Percentiles rank a stretch among this genome's conserved stretches.
Evolutionary conservation across 192 early-diverging fungal genomes (phyloP).

Genomic region (Podila epicladia): DNA sequence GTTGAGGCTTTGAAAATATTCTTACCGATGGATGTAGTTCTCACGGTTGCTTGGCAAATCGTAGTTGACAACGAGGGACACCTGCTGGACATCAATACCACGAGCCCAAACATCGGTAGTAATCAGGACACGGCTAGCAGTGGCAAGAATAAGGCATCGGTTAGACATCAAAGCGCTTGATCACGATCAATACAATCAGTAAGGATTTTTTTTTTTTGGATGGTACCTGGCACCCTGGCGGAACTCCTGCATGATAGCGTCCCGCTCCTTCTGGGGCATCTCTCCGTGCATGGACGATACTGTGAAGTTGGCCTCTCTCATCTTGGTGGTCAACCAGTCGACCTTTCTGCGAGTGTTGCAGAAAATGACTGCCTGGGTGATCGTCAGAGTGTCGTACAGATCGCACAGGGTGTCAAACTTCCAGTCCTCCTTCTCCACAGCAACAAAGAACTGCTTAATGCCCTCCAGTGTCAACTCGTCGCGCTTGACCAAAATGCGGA

Average conservation of each 20-base stretch:
- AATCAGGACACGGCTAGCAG: slow-evolving; percentile 89
- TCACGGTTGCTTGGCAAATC: slow-evolving; percentile 96
- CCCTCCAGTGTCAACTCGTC: slow-evolving; percentile 99
- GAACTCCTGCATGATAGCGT: slow-evolving; percentile 98
- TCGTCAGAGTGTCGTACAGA: slow-evolving; percentile 95
- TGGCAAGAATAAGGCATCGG: not conserved
- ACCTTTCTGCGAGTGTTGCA: slow-evolving; percentile 98
- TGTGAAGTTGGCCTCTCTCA: slow-evolving; percentile 97
- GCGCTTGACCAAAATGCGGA: slow-evolving; percentile 97
- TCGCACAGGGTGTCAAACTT: slow-evolving; percentile 99
- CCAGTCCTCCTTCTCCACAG: slow-evolving; percentile 98
- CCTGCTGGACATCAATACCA: slow-evolving; percentile 99
- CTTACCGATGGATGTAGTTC: slow-evolving; percentile 93
- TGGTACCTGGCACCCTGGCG: slow-evolving; percentile 82
- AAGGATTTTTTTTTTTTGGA: not conserved
- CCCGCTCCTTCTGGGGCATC: slow-evolving; percentile 98
- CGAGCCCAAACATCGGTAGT: slow-evolving; percentile 99
- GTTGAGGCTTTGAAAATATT: not conserved
- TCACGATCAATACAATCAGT: not conserved
- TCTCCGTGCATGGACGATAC: slow-evolving; percentile 99
- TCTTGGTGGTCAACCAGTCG: slow-evolving; percentile 96
- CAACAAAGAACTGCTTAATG: slow-evolving; percentile 99
- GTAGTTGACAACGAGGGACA: slow-evolving; percentile 97
- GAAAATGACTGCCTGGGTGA: slow-evolving; percentile 99
- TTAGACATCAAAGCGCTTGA: not conserved